These are phyloP conservation scores for Ogataea angusta DNA, from an alignment of 805 yeast genomes.

Conservation along the genomic window DNA sequence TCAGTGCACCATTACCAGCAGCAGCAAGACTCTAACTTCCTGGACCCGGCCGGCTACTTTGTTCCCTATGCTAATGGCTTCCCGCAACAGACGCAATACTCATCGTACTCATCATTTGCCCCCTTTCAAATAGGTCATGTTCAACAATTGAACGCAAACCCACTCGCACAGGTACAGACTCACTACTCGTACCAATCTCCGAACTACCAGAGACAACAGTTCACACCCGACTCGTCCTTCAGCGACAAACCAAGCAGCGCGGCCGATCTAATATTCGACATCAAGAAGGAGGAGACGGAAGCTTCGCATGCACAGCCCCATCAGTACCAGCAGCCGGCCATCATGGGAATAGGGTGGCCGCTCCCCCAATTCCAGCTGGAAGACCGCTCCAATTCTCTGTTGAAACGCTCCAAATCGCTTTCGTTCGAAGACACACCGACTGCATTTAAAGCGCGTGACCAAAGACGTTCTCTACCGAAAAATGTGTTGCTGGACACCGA, in stretches of 20 bases:
- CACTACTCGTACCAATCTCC: constrained; percentile 8
- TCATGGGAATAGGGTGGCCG: constrained; percentile 1
- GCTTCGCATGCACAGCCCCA: constrained; percentile 9
- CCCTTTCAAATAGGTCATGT: constrained; percentile 5
- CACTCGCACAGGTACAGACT: constrained; percentile 2
- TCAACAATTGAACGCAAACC: not conserved
- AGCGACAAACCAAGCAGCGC: constrained; percentile 7
- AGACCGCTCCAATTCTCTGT: constrained; percentile 1
- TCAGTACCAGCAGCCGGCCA: constrained; percentile 2
- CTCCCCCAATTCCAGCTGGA: constrained; percentile 2
- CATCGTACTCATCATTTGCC: constrained; percentile 5
- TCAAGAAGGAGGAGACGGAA: constrained; percentile 11
- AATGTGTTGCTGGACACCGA: not conserved
- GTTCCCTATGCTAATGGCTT: constrained; percentile 1
- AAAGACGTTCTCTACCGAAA: constrained; percentile 6
- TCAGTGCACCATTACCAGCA: constrained; percentile 7
- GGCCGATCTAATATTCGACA: constrained; percentile 3
- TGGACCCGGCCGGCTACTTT: constrained; percentile 5
- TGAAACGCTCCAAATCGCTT: constrained; percentile 13
- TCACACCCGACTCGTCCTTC: constrained; percentile 7
- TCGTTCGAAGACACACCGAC: constrained; percentile 3
- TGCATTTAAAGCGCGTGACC: not conserved
- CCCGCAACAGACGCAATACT: constrained; percentile 6
- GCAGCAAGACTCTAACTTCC: constrained; percentile 2
- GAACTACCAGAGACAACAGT: constrained; percentile 4